phyloP scores from a whole-genome alignment of 208 protist species.

The Eutreptiella sp. region DNA sequence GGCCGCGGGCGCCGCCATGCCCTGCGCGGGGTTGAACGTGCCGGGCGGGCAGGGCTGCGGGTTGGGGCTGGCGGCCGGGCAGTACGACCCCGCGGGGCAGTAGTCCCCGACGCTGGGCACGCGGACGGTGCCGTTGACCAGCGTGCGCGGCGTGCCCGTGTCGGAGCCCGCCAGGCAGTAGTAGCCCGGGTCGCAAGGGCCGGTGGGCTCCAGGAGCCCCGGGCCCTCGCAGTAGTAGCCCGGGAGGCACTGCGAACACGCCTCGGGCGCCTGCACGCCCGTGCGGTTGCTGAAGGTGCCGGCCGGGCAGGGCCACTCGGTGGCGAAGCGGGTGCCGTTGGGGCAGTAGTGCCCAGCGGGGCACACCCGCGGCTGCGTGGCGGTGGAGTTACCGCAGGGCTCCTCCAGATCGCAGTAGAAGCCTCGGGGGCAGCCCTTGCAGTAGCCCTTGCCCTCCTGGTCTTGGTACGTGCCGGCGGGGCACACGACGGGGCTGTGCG shows the following conservation, averaged over 20 bases:
- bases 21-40: slow-evolving; percentile 23
- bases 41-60: slow-evolving; percentile 37
- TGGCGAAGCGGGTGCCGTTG: slow-evolving; percentile 19
- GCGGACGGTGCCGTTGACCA: slow-evolving; percentile 31
- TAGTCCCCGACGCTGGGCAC: slow-evolving; percentile 22
- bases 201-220: slow-evolving; percentile 25
- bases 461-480: slow-evolving; percentile 29
- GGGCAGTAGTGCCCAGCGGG: slow-evolving; percentile 37
- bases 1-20: neutral
- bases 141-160: slow-evolving; percentile 37
- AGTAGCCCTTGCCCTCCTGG: slow-evolving; percentile 4
- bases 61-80: slow-evolving; percentile 35
- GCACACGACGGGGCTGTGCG: slow-evolving; percentile 24
- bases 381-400: neutral
- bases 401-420: slow-evolving; percentile 39
- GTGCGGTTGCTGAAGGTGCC: slow-evolving; percentile 36
- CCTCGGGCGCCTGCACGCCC: slow-evolving; percentile 2
- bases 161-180: slow-evolving; percentile 30
- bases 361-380: slow-evolving; percentile 4
- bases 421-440: slow-evolving; percentile 36
- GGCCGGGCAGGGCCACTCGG: slow-evolving; percentile 27
- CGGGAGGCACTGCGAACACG: slow-evolving; percentile 23
- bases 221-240: slow-evolving; percentile 26
- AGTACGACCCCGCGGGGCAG: slow-evolving; percentile 23
- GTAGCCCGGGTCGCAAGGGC: slow-evolving; percentile 31